Evolutionary conservation across 495 filamentous ascomycete species (phyloP), one percentile per base, ranked within the genome.

Genomic region (Aspergillus haitiensis): DNA sequence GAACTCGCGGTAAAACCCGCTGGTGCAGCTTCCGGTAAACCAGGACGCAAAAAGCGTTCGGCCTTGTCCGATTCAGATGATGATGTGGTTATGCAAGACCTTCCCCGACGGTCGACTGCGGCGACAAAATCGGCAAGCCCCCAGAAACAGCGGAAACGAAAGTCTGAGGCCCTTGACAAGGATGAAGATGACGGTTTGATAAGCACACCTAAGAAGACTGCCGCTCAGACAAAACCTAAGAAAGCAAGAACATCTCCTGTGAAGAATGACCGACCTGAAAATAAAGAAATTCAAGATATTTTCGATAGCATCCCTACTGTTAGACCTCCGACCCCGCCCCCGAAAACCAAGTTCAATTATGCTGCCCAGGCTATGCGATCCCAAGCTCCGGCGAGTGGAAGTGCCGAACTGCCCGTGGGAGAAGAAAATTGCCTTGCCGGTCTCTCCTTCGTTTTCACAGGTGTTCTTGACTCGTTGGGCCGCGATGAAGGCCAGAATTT

Each of bases 371-470:
- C 72, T 45, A 60, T 85, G 81, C 73, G 75, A 77, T 58, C 82
- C 70, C 50, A 73, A 46, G 81, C 87, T 6, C 84, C 88, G 40
- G 84, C 82, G 34, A 81, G 81, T 37, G 87, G 82, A 21, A 76
- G 81, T 12, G 83, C 78, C 56, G 90, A 92, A n/a, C 74, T 94
- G 52, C 94, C 94, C 10, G 80, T 81, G 32, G 94, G 94, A 7
- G 87, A 85, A 52, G 90, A 94, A 13, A 93, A 97, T 64, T 99
- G 94, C 70, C 81, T 99, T 51, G 86, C 90, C 45, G 95, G 94
- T n/a, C 77, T 98, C 58, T 86, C 86, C 0, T 99, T 99, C 65
- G 94, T 99, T n/a, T 99, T 99, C 61, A 98, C 94, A 12, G 94
- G 94, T 21, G 75, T 96, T 16, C 78, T 97, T 34, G 82, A 89